phyloP scores from a whole-genome alignment of 75 land plant species.

The Cunninghamia lanceolata region DNA sequence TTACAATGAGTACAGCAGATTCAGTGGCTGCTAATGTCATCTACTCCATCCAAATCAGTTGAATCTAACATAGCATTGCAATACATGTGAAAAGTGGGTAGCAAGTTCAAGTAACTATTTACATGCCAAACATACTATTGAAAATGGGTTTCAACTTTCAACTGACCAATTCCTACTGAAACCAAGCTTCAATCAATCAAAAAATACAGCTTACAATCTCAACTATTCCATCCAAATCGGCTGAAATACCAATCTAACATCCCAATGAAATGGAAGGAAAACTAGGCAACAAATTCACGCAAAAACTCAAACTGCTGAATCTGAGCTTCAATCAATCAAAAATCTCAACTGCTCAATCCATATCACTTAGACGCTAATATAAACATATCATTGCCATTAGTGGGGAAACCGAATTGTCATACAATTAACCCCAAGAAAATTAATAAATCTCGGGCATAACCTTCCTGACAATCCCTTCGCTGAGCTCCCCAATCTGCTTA shows the following conservation, averaged over 20 bases:
- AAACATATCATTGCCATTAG: background rate
- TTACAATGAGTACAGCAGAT: background rate
- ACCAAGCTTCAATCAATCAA: background rate
- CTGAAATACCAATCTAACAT: background rate
- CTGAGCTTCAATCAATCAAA: background rate
- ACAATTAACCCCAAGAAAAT: background rate
- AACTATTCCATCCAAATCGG: conserved; percentile 2
- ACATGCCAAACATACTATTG: background rate
- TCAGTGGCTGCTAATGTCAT: background rate
- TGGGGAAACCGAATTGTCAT: background rate
- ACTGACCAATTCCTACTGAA: background rate
- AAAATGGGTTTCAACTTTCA: background rate
- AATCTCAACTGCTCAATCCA: background rate
- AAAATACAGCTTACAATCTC: background rate
- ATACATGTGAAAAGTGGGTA: background rate
- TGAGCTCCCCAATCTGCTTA: conserved; percentile 67
- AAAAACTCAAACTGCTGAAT: background rate
- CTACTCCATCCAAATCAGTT: background rate
- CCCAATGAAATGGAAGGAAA: background rate
- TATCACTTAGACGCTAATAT: background rate
- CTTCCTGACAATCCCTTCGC: conserved; percentile 81
- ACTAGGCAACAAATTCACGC: background rate
- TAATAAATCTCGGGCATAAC: conserved; percentile 48
- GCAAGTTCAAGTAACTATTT: background rate
- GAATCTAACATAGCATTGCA: background rate